These are phyloP conservation scores for Paramecium primaurelia DNA, from an alignment of 73 alveolate genomes.

Conservation along the genomic window DNA sequence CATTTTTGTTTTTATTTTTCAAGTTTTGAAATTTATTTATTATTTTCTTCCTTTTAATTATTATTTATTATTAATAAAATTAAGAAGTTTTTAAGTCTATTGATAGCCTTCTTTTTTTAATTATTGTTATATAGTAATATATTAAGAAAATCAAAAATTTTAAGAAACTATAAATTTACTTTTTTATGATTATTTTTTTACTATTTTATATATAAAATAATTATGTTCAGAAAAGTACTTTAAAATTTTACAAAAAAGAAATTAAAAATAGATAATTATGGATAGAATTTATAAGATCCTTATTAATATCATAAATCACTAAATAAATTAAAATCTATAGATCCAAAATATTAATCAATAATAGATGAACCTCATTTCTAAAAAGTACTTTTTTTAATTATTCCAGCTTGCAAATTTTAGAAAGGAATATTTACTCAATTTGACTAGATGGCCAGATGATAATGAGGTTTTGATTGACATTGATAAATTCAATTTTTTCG, in stretches of 20 bases:
- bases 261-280: neutral
- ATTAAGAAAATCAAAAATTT: too few relatives aligned
- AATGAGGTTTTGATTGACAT: neutral
- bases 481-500: neutral
- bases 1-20: neutral
- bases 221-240: neutral
- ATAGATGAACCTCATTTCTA: neutral
- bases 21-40: neutral
- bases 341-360: neutral
- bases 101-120: neutral
- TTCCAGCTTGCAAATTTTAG: neutral
- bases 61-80: neutral
- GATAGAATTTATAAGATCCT: neutral
- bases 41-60: neutral
- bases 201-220: neutral
- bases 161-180: neutral
- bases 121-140: neutral
- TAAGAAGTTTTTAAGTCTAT: neutral
- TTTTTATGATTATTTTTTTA: neutral
- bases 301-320: neutral
- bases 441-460: slow-evolving; percentile 17
- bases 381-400: neutral
- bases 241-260: neutral
- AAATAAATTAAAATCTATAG: neutral
- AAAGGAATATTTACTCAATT: neutral